Base-by-base conservation (phyloP, 1,139 yeast species). In the Pichia cactophila region DNA sequence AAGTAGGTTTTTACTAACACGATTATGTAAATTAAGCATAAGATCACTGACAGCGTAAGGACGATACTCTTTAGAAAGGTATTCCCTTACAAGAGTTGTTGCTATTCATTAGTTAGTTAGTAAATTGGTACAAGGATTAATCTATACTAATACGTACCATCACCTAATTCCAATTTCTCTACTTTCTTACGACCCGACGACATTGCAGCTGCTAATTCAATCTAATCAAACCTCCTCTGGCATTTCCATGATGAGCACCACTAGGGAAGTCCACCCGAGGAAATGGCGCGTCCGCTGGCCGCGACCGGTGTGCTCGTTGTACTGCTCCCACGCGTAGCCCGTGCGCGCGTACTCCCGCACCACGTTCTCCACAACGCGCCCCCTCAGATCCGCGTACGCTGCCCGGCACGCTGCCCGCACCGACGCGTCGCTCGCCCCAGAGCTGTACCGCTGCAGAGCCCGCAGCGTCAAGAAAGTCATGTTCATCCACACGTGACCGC, bases 401-500 rank as follows among this genome's bases (percentile, higher is more conserved):
- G 5, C 38, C 23, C 10, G 12, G 9, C 38, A 35, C 38, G 16
- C 10, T 23, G 12, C 38, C 23, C 38, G 5, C 35, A 31, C 35
- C 31, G 31, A 28, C 31, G 31, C 31, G 31, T 28, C 31, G 31
- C 31, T 28, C 31, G 31, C 31, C 31, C 31, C 11, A 28, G 10
- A 10, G 10, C 10, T 10, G 29, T 28, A 28, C 29, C 29, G 29
- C 29, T 28, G 12, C 31, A 28, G 6, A 28, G 31, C 31, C 31
- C 31, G 31, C 31, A 33, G 36, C 17, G 17, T 4, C 17, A 92
- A 71, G 62, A 88, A 90, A 68, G 94, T 94, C 62, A 92, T 86
- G 63, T 89, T 86, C 58, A 89, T 72, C 98, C 98, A 94, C 41
- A 92, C 75, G 20, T 96, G 90, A 0, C 97, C 94, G 53, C 96